Base-by-base conservation (phyloP, 108 stramenopile genomes). In the Cyclotella cryptica region DNA sequence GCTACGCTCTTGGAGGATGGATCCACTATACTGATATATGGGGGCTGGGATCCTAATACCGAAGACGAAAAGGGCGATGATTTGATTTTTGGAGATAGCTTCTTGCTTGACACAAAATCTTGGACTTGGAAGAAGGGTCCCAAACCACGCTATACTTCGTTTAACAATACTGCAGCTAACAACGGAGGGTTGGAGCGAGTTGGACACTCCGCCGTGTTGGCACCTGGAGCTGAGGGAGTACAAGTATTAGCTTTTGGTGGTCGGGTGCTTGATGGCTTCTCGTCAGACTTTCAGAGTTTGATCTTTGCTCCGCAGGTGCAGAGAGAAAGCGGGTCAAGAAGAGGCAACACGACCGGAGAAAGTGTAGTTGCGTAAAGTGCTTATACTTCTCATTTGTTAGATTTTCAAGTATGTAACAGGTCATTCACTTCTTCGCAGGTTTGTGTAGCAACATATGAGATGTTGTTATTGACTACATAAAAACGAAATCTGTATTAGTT, bases 1-100 rank as follows among this genome's bases (percentile, higher is more conserved):
- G 91, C 94, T 27, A 80, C 88, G 1, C 74, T 93, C 12, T 54
- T 92, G 54, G 88, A 89, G 29, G 94, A 96, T 55, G 78, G 77
- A 19, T 86, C 77, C 52, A 94, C 93, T 14, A 91, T 96, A 29
- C 68, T 92, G 54, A 84, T 96, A 44, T 92, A 93, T 67, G 94
- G 94, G 12, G 94, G 94, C 52, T 96, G 94, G 94, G 94, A 95
- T 77, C 92, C 90, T 19, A 91, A 92, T 71, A 87, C 78, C 0
- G 92, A 90, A 60, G 89, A 85, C 63, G 80, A 84, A 47, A 87
- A 83, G 26, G 87, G 85, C 43, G 75, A 86, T 2, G 83, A 85
- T 42, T 69, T 89, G 42, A 90, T 95, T 51, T 95, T 92, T 69
- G 77, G 89, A 21, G 90, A 88, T 60, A 83, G 86, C 21, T 93